Evolutionary conservation across 78 protist species (phyloP), one percentile per base, ranked within the genome.

Genomic region (Bodo saltans): DNA sequence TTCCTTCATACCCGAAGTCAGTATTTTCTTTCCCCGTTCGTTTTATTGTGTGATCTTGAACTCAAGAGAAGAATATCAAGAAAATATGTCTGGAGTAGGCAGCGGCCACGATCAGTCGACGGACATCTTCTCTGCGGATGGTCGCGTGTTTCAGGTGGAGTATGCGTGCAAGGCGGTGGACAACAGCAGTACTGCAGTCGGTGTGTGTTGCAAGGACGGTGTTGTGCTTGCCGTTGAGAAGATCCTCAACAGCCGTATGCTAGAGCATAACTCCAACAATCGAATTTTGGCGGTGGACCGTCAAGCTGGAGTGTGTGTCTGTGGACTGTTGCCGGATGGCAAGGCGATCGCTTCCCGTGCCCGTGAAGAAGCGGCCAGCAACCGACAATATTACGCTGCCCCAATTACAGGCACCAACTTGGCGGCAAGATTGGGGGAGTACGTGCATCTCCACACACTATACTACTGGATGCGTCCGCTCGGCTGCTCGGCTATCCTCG

Each of bases 151-250:
- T 88, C 99, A 98, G 83, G 94, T 98, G 12, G 99, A 98, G 73
- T 98, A 98, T 70, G 99, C 99, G 26, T 33, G 47, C 33, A 97
- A 98, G 88, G 99, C 99, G 0, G 99, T 95, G 37, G 99, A 97
- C 32, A 97, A 93, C 69, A 87, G 93, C 78, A 96, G 99, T 91
- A 97, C 99, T 0, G 96, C 90, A 0, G 70, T 97, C 34, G 99
- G 97, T 1, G 47, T 97, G 32, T 87, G 95, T 26, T 83, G 91
- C 72, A 90, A 53, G 41, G 99, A 97, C 84, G 99, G 99, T 74
- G 97, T 98, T 27, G 99, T 97, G 67, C 30, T 98, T 21, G 99
- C 96, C n/a, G 97, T 93, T 0, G 99, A 98, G 72, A 98, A 97
- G 91, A 35, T 91, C 11, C 33, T 95, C 0, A 69, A 89, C 69